These are phyloP conservation scores for Aphanomyces euteiches DNA, from an alignment of 352 stramenopile genomes.

Conservation along the genomic window DNA sequence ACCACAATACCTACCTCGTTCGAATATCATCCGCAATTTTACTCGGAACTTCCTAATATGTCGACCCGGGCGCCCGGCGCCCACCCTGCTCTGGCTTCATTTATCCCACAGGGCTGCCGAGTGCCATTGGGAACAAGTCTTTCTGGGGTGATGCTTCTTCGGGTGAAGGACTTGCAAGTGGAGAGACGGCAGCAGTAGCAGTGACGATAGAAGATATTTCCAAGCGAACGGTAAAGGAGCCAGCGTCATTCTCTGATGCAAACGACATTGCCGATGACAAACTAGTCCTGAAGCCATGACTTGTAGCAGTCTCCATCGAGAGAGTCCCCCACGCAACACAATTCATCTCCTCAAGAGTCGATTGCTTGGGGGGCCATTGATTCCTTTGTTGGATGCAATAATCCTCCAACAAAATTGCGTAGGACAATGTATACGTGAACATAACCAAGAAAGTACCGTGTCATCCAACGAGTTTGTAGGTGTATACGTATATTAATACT, in stretches of 20 bases:
- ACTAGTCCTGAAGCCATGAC: not conserved
- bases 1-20: too few species aligned
- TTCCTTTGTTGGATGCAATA: too few species aligned
- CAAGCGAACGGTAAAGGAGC: not conserved
- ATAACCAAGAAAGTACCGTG: too few species aligned
- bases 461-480: too few species aligned
- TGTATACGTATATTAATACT: too few species aligned
- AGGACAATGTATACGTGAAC: too few species aligned
- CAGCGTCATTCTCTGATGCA: not conserved
- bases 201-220: not conserved
- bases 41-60: too few species aligned
- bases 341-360: conserved; percentile 33
- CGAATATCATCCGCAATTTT: too few species aligned
- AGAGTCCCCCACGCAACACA: conserved; percentile 6
- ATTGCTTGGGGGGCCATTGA: too few species aligned
- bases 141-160: not conserved
- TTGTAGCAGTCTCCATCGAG: not conserved
- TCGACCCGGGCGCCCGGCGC: too few species aligned
- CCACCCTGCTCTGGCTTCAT: too few species aligned
- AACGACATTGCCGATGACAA: not conserved
- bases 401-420: too few species aligned
- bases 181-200: not conserved
- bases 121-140: not conserved
- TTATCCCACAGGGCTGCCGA: not conserved
- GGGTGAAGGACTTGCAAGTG: not conserved